Conservation (phyloP, 2,329 filamentous ascomycete genomes). For the Colletotrichum lentis region DNA sequence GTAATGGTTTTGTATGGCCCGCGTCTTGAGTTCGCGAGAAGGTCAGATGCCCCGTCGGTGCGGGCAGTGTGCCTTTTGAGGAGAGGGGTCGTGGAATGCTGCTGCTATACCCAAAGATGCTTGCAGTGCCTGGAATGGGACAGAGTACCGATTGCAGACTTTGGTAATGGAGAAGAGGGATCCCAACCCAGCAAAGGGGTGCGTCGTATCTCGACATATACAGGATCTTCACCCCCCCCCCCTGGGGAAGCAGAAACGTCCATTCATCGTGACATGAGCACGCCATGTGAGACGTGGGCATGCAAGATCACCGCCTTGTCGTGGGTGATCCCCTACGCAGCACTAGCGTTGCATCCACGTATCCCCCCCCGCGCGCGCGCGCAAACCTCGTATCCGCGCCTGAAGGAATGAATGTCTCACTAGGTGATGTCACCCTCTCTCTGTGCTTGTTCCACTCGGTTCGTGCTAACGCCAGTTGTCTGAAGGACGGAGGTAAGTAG, state of each 20-base stretch:
- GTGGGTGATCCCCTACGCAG: conserved; percentile 6
- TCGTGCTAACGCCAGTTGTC: not conserved
- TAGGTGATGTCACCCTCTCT: conserved; percentile 9
- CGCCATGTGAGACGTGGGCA: not conserved
- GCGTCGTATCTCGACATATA: not conserved
- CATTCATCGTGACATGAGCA: not conserved
- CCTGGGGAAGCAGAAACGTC: not conserved
- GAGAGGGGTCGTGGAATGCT: conserved; percentile 4
- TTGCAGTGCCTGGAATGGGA: not conserved
- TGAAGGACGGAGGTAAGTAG: not conserved
- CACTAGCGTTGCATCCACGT: conserved; percentile 1
- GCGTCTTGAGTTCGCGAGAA: not conserved
- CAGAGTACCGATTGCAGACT: not conserved
- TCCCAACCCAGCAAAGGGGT: not conserved
- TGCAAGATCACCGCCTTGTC: conserved; percentile 12
- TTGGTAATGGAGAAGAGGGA: not conserved
- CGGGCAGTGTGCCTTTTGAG: not conserved
- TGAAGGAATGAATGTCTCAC: conserved; percentile 11
- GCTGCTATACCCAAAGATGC: not conserved
- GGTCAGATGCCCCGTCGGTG: not conserved
- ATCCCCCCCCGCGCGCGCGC: not conserved
- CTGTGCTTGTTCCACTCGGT: conserved; percentile 1
- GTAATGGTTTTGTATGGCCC: not conserved
- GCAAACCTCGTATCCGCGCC: conserved; percentile 15
- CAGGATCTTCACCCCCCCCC: not conserved